These are phyloP conservation scores for Neurospora pannonica DNA, from an alignment of 495 filamentous ascomycete genomes.

Conservation along the genomic window DNA sequence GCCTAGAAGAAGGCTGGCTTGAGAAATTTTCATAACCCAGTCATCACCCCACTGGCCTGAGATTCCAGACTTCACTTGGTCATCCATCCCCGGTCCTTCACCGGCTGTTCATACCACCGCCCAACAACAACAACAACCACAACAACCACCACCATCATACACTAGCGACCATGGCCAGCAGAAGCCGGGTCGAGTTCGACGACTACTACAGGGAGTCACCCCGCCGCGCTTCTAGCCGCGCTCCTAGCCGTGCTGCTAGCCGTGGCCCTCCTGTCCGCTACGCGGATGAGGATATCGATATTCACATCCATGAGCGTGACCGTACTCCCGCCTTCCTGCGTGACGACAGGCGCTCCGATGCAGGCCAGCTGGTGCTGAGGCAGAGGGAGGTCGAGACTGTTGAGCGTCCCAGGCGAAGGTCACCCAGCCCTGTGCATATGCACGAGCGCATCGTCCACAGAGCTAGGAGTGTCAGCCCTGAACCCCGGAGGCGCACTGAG, in stretches of 20 bases:
- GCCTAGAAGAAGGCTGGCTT: background rate
- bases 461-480: slow-evolving; percentile 25
- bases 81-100: background rate
- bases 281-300: slow-evolving; percentile 28
- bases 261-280: slow-evolving; percentile 24
- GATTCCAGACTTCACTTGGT: background rate
- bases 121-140: background rate
- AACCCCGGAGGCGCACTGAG: slow-evolving; percentile 13
- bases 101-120: slow-evolving; percentile 2
- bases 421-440: slow-evolving; percentile 34
- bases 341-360: slow-evolving; percentile 24
- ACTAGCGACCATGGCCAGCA: slow-evolving; percentile 17
- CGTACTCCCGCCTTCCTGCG: slow-evolving; percentile 34
- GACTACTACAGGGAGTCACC: slow-evolving; percentile 29
- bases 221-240: slow-evolving; percentile 20
- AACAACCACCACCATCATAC: slow-evolving; percentile 3
- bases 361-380: slow-evolving; percentile 34
- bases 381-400: slow-evolving; percentile 36
- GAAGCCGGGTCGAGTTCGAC: slow-evolving; percentile 30
- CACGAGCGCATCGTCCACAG: slow-evolving; percentile 24
- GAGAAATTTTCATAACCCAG: background rate
- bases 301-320: slow-evolving; percentile 27
- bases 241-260: slow-evolving; percentile 6
- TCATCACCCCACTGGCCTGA: background rate
- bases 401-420: slow-evolving; percentile 29